These are phyloP conservation scores for Cladosporium cucumerinum DNA, from an alignment of 2,329 filamentous ascomycete genomes.

Conservation along the genomic window DNA sequence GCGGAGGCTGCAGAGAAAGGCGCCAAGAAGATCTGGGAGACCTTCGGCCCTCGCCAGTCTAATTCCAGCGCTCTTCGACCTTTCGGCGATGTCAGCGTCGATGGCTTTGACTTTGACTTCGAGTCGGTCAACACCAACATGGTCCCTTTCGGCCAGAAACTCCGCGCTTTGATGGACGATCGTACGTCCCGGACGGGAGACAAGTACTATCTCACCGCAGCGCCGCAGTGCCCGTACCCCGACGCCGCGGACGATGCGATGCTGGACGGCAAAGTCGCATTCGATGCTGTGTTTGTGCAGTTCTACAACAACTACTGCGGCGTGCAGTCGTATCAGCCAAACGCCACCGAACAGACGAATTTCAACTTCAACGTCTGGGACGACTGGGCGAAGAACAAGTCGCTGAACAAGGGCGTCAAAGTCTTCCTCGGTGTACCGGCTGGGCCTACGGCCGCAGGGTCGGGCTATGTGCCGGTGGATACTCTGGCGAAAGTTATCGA, in stretches of 20 bases:
- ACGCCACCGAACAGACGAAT: conserved; percentile 51
- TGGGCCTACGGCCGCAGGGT: conserved; percentile 35
- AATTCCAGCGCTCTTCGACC: conserved; percentile 53
- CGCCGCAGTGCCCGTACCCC: conserved; percentile 41
- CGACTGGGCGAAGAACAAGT: conserved; percentile 36
- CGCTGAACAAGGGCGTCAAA: conserved; percentile 28
- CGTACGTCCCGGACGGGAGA: conserved; percentile 24
- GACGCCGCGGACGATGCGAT: conserved; percentile 34
- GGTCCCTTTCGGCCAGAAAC: conserved; percentile 45
- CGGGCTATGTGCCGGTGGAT: conserved; percentile 32
- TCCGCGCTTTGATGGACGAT: conserved; percentile 33
- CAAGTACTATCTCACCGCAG: conserved; percentile 44
- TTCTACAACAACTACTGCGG: conserved; percentile 50
- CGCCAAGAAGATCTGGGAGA: conserved; percentile 65
- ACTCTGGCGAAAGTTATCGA: conserved; percentile 31
- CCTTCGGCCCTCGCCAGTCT: conserved; percentile 57
- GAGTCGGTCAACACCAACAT: conserved; percentile 61
- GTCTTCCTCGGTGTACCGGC: conserved; percentile 37
- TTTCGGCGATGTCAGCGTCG: conserved; percentile 62
- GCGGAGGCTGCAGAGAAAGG: conserved; percentile 50
- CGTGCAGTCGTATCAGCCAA: conserved; percentile 33
- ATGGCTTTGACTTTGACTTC: conserved; percentile 77
- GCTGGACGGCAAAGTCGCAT: conserved; percentile 60
- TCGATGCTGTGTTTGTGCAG: conserved; percentile 42
- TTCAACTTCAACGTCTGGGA: conserved; percentile 44